These are phyloP conservation scores for Trichosanthes cucumerina DNA, from an alignment of 306 rosid genomes.

Conservation along the genomic window DNA sequence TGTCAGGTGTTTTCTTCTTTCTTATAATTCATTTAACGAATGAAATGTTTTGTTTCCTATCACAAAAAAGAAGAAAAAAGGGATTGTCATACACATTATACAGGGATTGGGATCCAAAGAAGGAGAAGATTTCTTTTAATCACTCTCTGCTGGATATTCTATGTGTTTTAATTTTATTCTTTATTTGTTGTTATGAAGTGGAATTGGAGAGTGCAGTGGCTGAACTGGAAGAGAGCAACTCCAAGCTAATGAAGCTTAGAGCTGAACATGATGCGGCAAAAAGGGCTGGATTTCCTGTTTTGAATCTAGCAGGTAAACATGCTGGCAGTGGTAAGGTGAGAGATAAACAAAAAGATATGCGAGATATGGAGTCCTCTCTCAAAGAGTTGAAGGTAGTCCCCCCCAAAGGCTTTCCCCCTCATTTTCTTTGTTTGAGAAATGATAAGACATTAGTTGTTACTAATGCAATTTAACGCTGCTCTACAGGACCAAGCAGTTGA, in stretches of 20 bases:
- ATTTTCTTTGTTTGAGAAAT: background rate
- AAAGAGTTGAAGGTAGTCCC: constrained; percentile 61
- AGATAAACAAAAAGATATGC: constrained; percentile 82
- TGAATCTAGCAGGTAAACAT: constrained; percentile 52
- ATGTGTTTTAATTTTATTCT: constrained; percentile 8
- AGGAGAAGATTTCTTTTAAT: background rate
- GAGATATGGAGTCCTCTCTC: constrained; percentile 72
- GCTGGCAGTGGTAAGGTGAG: constrained; percentile 44
- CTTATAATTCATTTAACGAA: background rate
- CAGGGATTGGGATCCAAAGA: background rate
- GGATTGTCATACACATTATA: background rate
- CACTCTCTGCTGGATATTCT: background rate
- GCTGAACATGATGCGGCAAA: constrained; percentile 66
- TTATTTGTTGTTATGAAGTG: constrained; percentile 40
- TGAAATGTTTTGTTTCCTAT: background rate
- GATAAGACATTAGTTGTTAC: background rate
- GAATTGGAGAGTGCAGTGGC: constrained; percentile 52
- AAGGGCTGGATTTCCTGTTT: constrained; percentile 58
- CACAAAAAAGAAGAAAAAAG: background rate
- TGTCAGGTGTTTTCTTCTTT: background rate
- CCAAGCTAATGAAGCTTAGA: constrained; percentile 55
- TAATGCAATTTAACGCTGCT: background rate
- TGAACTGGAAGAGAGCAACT: constrained; percentile 62
- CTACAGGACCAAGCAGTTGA: constrained; percentile 60
- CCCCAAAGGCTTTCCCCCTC: background rate